Percentiles rank a stretch among this genome's conserved stretches.
These are phyloP conservation scores for Hanseniaspora mollemarum DNA, from an alignment of 805 yeast genomes.

Conservation along the genomic window DNA sequence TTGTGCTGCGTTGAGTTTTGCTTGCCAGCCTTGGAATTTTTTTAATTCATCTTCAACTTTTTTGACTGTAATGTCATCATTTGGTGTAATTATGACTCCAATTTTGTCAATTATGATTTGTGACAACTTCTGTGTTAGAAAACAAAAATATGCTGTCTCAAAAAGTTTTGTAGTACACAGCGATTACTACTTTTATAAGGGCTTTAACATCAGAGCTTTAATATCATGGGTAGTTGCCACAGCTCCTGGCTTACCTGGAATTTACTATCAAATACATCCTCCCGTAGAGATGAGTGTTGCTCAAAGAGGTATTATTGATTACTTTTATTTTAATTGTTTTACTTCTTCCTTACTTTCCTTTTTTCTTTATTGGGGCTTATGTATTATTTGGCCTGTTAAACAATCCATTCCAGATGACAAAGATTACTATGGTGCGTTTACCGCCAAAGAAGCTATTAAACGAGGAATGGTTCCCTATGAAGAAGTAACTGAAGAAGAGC, in stretches of 20 bases:
- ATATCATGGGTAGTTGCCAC: constrained; percentile 30
- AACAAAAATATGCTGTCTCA: constrained; percentile 30
- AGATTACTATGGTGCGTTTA: constrained; percentile 34
- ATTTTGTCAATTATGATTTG: constrained; percentile 33
- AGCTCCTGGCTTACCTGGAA: constrained; percentile 43
- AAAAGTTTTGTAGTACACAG: constrained; percentile 25
- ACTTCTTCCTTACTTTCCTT: constrained; percentile 35
- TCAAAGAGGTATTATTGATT: constrained; percentile 32
- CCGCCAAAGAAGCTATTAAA: constrained; percentile 29
- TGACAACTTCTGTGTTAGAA: constrained; percentile 34
- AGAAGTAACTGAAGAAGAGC: constrained; percentile 21
- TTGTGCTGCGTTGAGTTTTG: constrained; percentile 30
- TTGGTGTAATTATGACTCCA: constrained; percentile 33
- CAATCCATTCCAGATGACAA: constrained; percentile 31
- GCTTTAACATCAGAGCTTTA: constrained; percentile 33
- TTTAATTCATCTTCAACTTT: constrained; percentile 31
- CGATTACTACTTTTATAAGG: constrained; percentile 32
- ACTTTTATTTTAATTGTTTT: constrained; percentile 36
- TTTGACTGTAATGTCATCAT: constrained; percentile 32
- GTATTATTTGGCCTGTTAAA: constrained; percentile 31
- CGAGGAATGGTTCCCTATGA: constrained; percentile 29
- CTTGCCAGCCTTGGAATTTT: constrained; percentile 33
- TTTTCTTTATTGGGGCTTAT: constrained; percentile 30
- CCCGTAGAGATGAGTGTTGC: constrained; percentile 21
- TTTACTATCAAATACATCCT: constrained; percentile 30